phyloP scores from a whole-genome alignment of 306 rosid species.

The Malus orientalis region DNA sequence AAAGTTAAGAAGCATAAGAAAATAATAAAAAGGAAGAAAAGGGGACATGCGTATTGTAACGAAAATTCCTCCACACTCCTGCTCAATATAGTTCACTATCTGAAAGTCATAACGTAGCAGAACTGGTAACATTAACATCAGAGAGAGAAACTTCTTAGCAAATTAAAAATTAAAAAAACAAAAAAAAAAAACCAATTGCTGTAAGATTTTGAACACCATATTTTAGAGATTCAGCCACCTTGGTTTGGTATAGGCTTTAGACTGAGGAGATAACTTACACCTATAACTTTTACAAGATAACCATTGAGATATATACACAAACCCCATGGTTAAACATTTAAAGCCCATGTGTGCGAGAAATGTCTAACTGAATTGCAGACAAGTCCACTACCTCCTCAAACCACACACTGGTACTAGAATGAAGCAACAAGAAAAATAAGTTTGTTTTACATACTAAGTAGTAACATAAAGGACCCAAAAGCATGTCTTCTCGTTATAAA shows the following conservation, averaged over 20 bases:
- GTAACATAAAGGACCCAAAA: background rate
- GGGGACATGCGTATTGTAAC: background rate
- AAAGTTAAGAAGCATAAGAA: background rate
- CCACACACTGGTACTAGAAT: background rate
- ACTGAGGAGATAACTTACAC: background rate
- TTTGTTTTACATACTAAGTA: background rate
- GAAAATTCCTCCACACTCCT: background rate
- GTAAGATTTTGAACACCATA: background rate
- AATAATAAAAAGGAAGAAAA: background rate
- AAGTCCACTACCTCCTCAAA: background rate
- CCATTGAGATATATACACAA: too few species aligned
- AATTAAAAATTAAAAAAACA: background rate
- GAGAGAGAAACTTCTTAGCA: background rate
- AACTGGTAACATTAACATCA: background rate
- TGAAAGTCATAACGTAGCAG: background rate
- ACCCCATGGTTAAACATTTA: too few species aligned
- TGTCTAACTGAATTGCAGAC: background rate
- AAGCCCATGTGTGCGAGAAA: too few species aligned
- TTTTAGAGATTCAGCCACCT: background rate
- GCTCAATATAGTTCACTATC: background rate
- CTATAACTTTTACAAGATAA: too few species aligned
- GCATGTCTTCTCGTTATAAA: background rate
- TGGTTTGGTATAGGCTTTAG: background rate
- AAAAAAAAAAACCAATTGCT: background rate
- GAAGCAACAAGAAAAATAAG: background rate